Base-by-base conservation (phyloP, 768 basidiomycete genomes). In the Tephrocybe sp. region DNA sequence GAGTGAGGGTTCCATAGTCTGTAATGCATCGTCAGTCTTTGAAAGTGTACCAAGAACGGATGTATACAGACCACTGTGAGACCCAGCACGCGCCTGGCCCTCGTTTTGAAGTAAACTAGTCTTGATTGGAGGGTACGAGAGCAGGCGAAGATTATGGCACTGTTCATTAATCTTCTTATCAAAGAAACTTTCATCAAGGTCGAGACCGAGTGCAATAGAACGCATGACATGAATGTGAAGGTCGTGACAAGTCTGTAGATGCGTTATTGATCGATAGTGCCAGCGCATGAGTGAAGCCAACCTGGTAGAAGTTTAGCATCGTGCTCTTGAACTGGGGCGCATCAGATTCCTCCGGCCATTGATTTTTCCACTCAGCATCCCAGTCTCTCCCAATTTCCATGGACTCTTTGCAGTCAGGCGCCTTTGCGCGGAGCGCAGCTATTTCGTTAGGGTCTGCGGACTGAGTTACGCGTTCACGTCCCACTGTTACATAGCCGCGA, bases 381-480 rank as follows among this genome's bases (percentile, higher is more conserved):
- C 86, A 87, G 50, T 95, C 90, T 21, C 87, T 77, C 25, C 92
- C 91, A 37, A 95, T 92, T 65, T 95, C 92, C 84, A 94, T 91
- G 7, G 82, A 74, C 65, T 94, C 91, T 66, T 92, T 91, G 68
- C 69, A 82, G 62, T 92, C 91, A 0, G 92, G 91, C 0, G 91
- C 83, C 51, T 81, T 83, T 50, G 69, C 72, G n/a, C 92, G 83
- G 18, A 93, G 69, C 36, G 75, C 65, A 37, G 83, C 85, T 56
- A 94, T 92, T 68, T 91, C 89, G 15, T 73, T 66, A 9, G 82
- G 75, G 65, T 90, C 81, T 26, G 76, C 70, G 21, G 85, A 84
- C 53, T 87, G 86, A 0, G 88, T 89, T 24, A 90, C 86, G 27
- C 87, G 85, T 65, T 95, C 92, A 16, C 92, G 80, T 15, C 92